Evolutionary conservation across 352 stramenopile species (phyloP).

Genomic region (Elongisporangium undulatum): DNA sequence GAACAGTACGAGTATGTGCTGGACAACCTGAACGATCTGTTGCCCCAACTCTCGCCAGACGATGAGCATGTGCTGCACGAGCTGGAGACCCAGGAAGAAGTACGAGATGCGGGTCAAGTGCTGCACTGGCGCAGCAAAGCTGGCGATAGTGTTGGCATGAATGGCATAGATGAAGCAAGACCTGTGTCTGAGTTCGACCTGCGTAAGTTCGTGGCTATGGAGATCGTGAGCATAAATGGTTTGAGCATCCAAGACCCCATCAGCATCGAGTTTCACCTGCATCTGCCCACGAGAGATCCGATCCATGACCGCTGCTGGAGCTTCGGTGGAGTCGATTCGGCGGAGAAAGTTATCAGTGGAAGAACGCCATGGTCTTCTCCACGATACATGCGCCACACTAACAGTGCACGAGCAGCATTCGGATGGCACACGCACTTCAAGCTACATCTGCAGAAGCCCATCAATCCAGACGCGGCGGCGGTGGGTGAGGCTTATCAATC

Average conservation of each 20-base stretch:
- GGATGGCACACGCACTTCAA: not conserved
- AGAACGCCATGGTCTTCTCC: not conserved
- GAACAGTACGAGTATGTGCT: constrained; percentile 54
- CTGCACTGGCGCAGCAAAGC: constrained; percentile 15
- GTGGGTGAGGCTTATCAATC: constrained; percentile 2
- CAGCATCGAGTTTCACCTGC: not conserved
- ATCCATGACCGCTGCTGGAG: not conserved
- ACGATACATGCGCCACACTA: not conserved
- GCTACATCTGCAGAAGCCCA: not conserved
- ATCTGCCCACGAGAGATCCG: not conserved
- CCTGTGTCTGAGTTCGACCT: not conserved
- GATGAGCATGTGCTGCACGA: constrained; percentile 38
- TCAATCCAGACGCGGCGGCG: not conserved
- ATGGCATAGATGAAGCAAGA: not conserved
- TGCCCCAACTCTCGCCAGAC: constrained; percentile 26
- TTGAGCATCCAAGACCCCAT: not conserved
- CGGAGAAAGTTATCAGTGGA: not conserved
- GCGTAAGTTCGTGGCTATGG: not conserved
- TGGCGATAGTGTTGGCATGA: not conserved
- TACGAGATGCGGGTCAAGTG: constrained; percentile 19
- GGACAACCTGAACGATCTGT: constrained; percentile 52
- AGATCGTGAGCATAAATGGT: not conserved
- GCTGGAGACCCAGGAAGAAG: constrained; percentile 39
- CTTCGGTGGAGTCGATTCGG: not conserved
- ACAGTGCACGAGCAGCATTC: not conserved